Evolutionary conservation across 1,284 basidiomycete species (phyloP), one percentile per base, ranked within the genome.

Genomic region (Chalciporus piperatoides): DNA sequence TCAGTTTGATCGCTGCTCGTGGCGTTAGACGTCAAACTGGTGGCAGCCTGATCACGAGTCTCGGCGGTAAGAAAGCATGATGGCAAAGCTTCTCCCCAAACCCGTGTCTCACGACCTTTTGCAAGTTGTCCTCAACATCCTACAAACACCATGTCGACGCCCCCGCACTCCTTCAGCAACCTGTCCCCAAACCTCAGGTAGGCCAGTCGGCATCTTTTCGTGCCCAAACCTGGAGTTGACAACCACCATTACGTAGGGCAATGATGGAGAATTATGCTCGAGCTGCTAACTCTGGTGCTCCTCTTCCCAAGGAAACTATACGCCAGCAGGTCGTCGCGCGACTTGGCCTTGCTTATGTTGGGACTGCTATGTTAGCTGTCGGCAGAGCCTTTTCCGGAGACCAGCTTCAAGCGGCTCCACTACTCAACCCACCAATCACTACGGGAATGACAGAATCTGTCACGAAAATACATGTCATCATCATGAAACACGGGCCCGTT

Each of bases 381-480:
- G 33, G 41, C 14, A 49, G 21, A 10, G 12, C 14, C 27, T 14
- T 49, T 2, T 8, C 11, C 15, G 40, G 47, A 35, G 32, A 17
- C 24, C 24, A 37, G 8, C 14, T 48, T 2, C n/a, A 21, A 21
- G 40, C 33, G 10, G 62, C 54, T 0, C 62, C 60, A 6, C 38
- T 55, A 1, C 48, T 17, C 15, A 56, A 40, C 12, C 61, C 61
- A 21, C 62, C 61, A 8, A 57, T 63, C 30, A 41, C 49, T 1
- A 53, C 46, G 1, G 62, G 62, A 5, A 60, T 64, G 62, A 58
- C 54, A 25, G 55, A 59, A 19, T 55, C 55, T 10, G 23, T 62
- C 23, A 44, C 50, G 3, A 53, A 44, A 19, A 39, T 63, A 4
- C 44, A 58, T 12, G 46, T 36, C 12, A 60, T 60, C n/a, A 38